These are phyloP conservation scores for Penicillium paxilli DNA, from an alignment of 495 filamentous ascomycete genomes.

Conservation along the genomic window DNA sequence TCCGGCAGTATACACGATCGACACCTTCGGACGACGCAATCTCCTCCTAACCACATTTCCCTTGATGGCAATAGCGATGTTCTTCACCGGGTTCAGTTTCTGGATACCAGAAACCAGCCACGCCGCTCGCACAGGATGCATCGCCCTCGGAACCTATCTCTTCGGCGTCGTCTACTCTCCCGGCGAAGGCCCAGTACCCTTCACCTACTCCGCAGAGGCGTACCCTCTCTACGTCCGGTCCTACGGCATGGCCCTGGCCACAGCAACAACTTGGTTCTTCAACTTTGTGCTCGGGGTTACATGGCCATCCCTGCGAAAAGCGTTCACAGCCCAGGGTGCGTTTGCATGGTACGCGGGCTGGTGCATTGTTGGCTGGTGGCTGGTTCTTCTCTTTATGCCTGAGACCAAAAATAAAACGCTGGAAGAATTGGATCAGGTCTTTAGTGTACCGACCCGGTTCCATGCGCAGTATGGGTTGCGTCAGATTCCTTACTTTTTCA, in stretches of 20 bases:
- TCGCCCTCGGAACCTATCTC: conserved; percentile 71
- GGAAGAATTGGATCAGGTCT: conserved; percentile 50
- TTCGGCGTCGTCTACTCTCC: conserved; percentile 77
- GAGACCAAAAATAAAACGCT: conserved; percentile 53
- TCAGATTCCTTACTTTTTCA: conserved; percentile 49
- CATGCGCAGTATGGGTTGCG: conserved; percentile 46
- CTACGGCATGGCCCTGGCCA: conserved; percentile 67
- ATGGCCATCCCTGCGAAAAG: conserved; percentile 59
- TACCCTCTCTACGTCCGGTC: conserved; percentile 75
- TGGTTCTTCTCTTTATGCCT: conserved; percentile 50
- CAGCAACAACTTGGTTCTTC: conserved; percentile 66
- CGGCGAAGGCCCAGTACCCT: conserved; percentile 79
- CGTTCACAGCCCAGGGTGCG: conserved; percentile 49
- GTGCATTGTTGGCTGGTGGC: conserved; percentile 49
- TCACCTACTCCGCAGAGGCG: conserved; percentile 81
- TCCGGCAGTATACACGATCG: conserved; percentile 78
- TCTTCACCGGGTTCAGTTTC: conserved; percentile 82
- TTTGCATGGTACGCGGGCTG: conserved; percentile 59
- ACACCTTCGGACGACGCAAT: conserved; percentile 80
- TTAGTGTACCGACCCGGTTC: conserved; percentile 50
- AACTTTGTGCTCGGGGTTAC: conserved; percentile 40
- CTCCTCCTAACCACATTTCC: conserved; percentile 78
- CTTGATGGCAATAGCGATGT: conserved; percentile 67
- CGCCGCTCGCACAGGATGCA: conserved; percentile 53
- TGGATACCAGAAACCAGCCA: conserved; percentile 58